phyloP scores from a whole-genome alignment of 441 rosid genomes.

The Dalechampia spathulata region DNA sequence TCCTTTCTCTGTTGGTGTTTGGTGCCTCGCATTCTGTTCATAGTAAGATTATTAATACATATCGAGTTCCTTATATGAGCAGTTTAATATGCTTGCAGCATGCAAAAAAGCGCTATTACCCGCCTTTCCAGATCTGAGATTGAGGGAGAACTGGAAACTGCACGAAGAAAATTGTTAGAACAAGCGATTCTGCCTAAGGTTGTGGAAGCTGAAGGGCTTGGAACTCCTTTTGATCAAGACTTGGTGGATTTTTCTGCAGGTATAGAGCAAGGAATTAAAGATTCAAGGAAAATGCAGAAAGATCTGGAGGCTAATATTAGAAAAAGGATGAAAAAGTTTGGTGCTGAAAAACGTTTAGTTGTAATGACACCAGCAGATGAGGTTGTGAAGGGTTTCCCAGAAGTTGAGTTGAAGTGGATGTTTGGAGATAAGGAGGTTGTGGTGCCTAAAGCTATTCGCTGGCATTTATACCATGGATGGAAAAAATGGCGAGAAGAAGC shows the following conservation, averaged over 20 bases:
- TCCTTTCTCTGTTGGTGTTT: not conserved
- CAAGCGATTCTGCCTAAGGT: conserved; percentile 64
- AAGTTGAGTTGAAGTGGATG: conserved; percentile 87
- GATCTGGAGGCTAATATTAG: conserved; percentile 57
- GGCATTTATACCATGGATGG: conserved; percentile 87
- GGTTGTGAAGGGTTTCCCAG: conserved; percentile 86
- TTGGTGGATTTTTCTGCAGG: conserved; percentile 58
- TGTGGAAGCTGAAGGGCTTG: conserved; percentile 65
- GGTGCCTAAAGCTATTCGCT: conserved; percentile 72
- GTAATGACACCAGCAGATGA: conserved; percentile 61
- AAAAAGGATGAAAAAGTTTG: conserved; percentile 62
- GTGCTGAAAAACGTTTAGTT: conserved; percentile 64
- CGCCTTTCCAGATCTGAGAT: conserved; percentile 66
- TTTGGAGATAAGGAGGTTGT: conserved; percentile 83
- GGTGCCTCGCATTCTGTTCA: not conserved
- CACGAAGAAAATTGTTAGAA: conserved; percentile 72
- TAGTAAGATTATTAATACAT: not conserved
- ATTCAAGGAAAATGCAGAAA: conserved; percentile 71
- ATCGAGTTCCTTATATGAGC: conserved; percentile 8
- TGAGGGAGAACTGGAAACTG: conserved; percentile 56
- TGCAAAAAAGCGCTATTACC: conserved; percentile 29
- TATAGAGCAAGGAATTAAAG: conserved; percentile 54
- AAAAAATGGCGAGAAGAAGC: conserved; percentile 93
- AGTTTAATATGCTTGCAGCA: conserved; percentile 40
- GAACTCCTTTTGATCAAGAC: conserved; percentile 54